Evolutionary conservation across 1,284 basidiomycete species (phyloP).

Genomic region (Moesziomyces antarcticus): DNA sequence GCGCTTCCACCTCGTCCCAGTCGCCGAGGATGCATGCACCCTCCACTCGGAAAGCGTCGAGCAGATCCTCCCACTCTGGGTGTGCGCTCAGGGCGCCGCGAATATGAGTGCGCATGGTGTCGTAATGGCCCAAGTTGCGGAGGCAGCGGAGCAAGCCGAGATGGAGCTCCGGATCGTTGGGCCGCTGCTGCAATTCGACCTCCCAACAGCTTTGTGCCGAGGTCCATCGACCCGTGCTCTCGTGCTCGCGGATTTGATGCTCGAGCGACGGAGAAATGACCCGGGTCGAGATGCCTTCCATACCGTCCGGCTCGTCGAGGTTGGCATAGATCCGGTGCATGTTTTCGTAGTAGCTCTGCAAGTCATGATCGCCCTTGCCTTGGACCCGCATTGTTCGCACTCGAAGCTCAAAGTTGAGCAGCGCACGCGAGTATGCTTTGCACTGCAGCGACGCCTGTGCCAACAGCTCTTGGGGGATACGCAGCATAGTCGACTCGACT

Average conservation of each 20-base stretch:
- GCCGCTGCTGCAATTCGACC: slow-evolving; percentile 89
- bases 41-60: slow-evolving; percentile 89
- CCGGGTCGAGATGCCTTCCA: slow-evolving; percentile 94
- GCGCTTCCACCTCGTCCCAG: slow-evolving; percentile 75
- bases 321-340: slow-evolving; percentile 96
- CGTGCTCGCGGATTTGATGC: slow-evolving; percentile 97
- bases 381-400: slow-evolving; percentile 60
- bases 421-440: slow-evolving; percentile 89
- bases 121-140: slow-evolving; percentile 95
- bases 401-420: slow-evolving; percentile 90
- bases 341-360: slow-evolving; percentile 84
- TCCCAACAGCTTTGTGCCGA: slow-evolving; percentile 99
- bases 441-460: slow-evolving; percentile 93
- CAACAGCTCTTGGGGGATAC: slow-evolving; percentile 87
- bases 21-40: slow-evolving; percentile 95
- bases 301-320: slow-evolving; percentile 97
- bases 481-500: slow-evolving; percentile 82
- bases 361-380: slow-evolving; percentile 50
- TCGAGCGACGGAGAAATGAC: slow-evolving; percentile 91
- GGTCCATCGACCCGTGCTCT: slow-evolving; percentile 97
- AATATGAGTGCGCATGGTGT: slow-evolving; percentile 94
- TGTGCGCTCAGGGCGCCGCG: slow-evolving; percentile 86
- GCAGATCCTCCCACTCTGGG: slow-evolving; percentile 82
- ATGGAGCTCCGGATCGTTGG: slow-evolving; percentile 88
- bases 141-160: slow-evolving; percentile 90